Conservation (phyloP, 2,329 filamentous ascomycete species). For the Curvularia verruculosa region DNA sequence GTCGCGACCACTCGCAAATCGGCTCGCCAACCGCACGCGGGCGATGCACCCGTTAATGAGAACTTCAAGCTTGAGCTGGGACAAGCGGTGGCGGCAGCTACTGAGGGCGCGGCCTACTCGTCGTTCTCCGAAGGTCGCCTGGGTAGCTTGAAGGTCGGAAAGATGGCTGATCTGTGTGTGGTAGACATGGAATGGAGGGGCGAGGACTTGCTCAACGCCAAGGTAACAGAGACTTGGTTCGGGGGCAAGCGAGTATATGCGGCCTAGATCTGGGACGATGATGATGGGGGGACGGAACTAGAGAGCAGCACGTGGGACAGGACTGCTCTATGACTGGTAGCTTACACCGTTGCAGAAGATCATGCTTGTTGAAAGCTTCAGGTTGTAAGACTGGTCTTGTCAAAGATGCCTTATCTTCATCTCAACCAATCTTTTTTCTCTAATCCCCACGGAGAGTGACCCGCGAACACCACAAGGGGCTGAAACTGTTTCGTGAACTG, state of each 20-base stretch:
- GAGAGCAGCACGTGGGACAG: background rate
- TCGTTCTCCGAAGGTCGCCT: constrained; percentile 63
- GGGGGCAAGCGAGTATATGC: constrained; percentile 49
- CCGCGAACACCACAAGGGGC: background rate
- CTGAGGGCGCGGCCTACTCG: constrained; percentile 62
- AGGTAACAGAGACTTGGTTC: constrained; percentile 62
- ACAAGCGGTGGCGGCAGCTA: constrained; percentile 62
- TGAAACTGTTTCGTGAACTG: background rate
- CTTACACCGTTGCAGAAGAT: background rate
- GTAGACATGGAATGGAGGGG: constrained; percentile 60
- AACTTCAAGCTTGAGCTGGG: constrained; percentile 61
- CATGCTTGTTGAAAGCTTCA: background rate
- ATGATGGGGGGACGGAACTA: background rate
- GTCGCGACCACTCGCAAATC: constrained; percentile 64
- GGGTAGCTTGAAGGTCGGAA: constrained; percentile 60
- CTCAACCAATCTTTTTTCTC: background rate
- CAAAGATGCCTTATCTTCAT: background rate
- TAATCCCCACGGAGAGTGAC: background rate
- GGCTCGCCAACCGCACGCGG: constrained; percentile 55
- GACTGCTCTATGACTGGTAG: background rate
- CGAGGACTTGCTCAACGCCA: constrained; percentile 55
- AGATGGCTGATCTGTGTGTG: constrained; percentile 64
- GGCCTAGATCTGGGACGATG: background rate
- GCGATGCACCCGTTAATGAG: constrained; percentile 56
- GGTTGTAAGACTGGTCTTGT: background rate